These are phyloP conservation scores for Verticillium tricorpus DNA, from an alignment of 2,329 filamentous ascomycete species.

Conservation along the genomic window DNA sequence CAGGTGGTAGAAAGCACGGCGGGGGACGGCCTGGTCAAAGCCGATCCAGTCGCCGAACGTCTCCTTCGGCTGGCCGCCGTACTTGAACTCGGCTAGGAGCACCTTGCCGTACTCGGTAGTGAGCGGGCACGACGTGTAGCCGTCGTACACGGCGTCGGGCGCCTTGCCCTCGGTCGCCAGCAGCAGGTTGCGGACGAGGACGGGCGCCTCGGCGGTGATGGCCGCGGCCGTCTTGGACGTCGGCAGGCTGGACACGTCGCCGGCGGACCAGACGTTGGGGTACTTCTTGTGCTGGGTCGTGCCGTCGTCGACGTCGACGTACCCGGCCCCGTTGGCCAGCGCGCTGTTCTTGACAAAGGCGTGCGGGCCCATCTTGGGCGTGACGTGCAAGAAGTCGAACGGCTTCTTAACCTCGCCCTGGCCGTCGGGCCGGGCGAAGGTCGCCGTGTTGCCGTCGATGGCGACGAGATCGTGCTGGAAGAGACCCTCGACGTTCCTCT, in stretches of 20 bases:
- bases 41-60: slow-evolving; percentile 52
- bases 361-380: slow-evolving; percentile 56
- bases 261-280: slow-evolving; percentile 53
- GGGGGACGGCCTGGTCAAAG: slow-evolving; percentile 52
- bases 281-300: slow-evolving; percentile 50
- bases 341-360: slow-evolving; percentile 47
- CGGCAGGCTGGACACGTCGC: slow-evolving; percentile 55
- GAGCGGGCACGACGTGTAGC: slow-evolving; percentile 52
- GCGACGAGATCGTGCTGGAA: slow-evolving; percentile 54
- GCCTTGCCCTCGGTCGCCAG: slow-evolving; percentile 38
- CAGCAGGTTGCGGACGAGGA: slow-evolving; percentile 45
- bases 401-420: slow-evolving; percentile 36
- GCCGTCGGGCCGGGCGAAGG: slow-evolving; percentile 40
- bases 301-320: slow-evolving; percentile 51
- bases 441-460: slow-evolving; percentile 48
- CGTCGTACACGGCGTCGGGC: slow-evolving; percentile 41
- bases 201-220: slow-evolving; percentile 44
- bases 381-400: slow-evolving; percentile 53
- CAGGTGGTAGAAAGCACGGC: slow-evolving; percentile 54
- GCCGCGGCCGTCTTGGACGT: slow-evolving; percentile 54
- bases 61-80: slow-evolving; percentile 58
- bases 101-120: slow-evolving; percentile 57
- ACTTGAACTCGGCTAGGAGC: slow-evolving; percentile 61
- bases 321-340: slow-evolving; percentile 51
- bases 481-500: slow-evolving; percentile 52